phyloP scores from a whole-genome alignment of 2,329 filamentous ascomycete genomes.

The Pyricularia grisea region DNA sequence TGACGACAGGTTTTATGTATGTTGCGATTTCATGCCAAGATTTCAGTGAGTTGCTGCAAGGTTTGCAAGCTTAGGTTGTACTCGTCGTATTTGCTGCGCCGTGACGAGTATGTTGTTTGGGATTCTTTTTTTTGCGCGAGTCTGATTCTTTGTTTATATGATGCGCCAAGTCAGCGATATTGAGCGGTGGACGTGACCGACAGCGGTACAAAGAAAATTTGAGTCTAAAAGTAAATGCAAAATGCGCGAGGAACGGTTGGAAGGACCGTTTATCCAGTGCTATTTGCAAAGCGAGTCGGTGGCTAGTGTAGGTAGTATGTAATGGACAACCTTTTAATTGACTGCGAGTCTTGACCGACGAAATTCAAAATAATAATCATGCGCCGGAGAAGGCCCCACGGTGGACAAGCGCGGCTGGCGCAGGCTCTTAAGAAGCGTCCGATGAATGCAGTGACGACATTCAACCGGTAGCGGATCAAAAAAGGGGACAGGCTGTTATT shows the following conservation, averaged over 20 bases:
- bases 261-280: background rate
- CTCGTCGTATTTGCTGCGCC: background rate
- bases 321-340: background rate
- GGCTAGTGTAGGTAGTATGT: background rate
- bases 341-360: background rate
- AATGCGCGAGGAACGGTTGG: background rate
- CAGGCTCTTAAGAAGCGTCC: background rate
- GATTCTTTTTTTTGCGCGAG: background rate
- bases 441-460: background rate
- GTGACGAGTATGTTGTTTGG: background rate
- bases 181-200: background rate
- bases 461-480: background rate
- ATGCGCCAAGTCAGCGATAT: background rate
- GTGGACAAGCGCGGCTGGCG: background rate
- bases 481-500: background rate
- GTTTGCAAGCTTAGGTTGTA: background rate
- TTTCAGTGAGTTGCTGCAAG: background rate
- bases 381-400: background rate
- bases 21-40: background rate
- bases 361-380: background rate
- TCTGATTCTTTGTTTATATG: background rate
- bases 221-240: background rate
- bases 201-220: background rate
- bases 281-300: background rate
- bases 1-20: conserved; percentile 17